Evolutionary conservation across 139 green algal genomes (phyloP), one percentile per base, ranked within the genome.

Genomic region (Coccomyxa sp.): DNA sequence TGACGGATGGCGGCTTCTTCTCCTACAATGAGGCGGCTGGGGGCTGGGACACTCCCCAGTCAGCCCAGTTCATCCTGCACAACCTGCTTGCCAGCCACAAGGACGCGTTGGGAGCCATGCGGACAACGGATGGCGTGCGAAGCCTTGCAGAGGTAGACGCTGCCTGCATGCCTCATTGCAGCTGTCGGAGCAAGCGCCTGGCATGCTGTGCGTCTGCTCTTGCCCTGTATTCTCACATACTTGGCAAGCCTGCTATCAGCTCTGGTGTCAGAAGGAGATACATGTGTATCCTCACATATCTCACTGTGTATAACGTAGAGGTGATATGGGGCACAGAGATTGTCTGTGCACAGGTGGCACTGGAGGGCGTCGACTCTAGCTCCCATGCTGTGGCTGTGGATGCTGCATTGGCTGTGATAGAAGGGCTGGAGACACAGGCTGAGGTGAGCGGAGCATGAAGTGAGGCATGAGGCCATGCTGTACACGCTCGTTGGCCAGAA

Each of bases 41-140:
- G 0, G 22, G 80, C 24, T 95, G 82, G 73, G 90, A 95, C 86
- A 95, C 88, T 0, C 85, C 92, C 4, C 83, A 87, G 12, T 89
- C 85, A 24, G 90, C 89, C 8, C 81, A 88, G 75, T 83, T 86
- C 64, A 75, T 95, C 3, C 79, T 95, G 0, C 86, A 80, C 18
- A 72, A 70, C 27, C 12, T 89, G n/a, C 34, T 83, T 27, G 78
- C 88, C 39, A 31, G 36, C 29, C 89, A 95, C 76, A 55, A 55
- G 4, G 40, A 77, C 16, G 38, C 78, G 74, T 84, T 95, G 41
- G 40, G 73, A 33, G 12, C 31, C 7, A 35, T 91, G 71, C 70
- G n/a, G n/a, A n/a, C n/a, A n/a, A n/a, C n/a, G n/a, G n/a, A n/a
- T n/a, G n/a, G n/a, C n/a, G n/a, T 22, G 50, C 1, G 50, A 64